Evolutionary conservation across 495 filamentous ascomycete species (phyloP).

Genomic region (Penicillium malachiteum): DNA sequence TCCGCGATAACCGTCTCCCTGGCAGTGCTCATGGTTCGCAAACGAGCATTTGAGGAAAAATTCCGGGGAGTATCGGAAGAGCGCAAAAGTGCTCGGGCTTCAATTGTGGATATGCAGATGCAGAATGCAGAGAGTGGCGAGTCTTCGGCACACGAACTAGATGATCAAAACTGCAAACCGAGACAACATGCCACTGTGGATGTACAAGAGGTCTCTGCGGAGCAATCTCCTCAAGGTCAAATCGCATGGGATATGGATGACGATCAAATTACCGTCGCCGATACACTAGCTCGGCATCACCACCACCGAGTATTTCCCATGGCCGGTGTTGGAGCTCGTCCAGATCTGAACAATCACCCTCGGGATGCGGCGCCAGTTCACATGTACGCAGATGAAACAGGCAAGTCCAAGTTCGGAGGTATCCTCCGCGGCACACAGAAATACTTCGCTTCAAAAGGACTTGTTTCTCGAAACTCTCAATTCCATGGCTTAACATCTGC

Average conservation of each 20-base stretch:
- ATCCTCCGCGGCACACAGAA: slow-evolving; percentile 34
- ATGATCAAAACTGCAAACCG: neutral
- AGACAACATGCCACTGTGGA: neutral
- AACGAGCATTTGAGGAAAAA: slow-evolving; percentile 67
- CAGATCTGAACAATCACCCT: slow-evolving; percentile 42
- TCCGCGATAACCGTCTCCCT: slow-evolving; percentile 52
- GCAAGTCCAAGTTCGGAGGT: slow-evolving; percentile 23
- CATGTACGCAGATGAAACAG: slow-evolving; percentile 11
- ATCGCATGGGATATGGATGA: slow-evolving; percentile 25
- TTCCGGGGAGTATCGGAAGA: slow-evolving; percentile 59
- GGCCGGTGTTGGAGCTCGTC: slow-evolving; percentile 54
- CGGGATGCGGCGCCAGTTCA: slow-evolving; percentile 25
- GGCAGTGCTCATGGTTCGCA: slow-evolving; percentile 55
- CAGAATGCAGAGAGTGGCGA: slow-evolving; percentile 2
- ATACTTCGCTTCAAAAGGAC: slow-evolving; percentile 42
- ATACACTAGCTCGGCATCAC: slow-evolving; percentile 17
- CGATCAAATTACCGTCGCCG: slow-evolving; percentile 36
- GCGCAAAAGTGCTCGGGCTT: slow-evolving; percentile 20
- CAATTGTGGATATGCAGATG: slow-evolving; percentile 3
- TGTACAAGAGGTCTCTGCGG: neutral
- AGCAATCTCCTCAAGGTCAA: neutral
- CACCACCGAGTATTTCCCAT: slow-evolving; percentile 48
- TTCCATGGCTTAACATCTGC: slow-evolving; percentile 66
- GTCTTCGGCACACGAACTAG: neutral
- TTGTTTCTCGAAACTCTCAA: slow-evolving; percentile 67